Base-by-base conservation (phyloP, 371 early-diverging fungal genomes). In the Blastocladiella emersonii region DNA sequence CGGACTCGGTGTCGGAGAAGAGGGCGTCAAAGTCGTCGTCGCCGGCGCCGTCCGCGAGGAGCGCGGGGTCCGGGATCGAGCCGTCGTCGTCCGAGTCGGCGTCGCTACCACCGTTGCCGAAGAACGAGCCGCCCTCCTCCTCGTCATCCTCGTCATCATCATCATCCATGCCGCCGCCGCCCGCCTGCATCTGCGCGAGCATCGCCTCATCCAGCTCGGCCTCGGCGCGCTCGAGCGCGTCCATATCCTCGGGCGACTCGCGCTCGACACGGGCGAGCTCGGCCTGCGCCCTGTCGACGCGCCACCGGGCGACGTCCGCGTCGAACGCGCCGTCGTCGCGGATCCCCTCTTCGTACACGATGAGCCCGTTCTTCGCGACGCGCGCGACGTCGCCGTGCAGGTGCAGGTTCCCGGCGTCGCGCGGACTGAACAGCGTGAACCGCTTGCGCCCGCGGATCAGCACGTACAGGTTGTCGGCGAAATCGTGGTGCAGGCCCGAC, bases 401-500 rank as follows among this genome's bases (percentile, higher is more conserved):
- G 48, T 73, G 68, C 49, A 80, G 61, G 23, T 63, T n/a, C 32
- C 59, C 59, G 2, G 76, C 68, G 55, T 73, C 74, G 30, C 30
- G 19, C 5, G 79, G 79, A 3, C 71, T 49, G 56, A 75, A 75
- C 17, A 80, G 30, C 8, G 66, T 70, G 64, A 79, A 71, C 21
- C 51, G 44, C 56, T 78, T 78, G n/a, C 35, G 30, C 15, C 73
- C 73, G 41, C 3, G n/a, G 13, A 67, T n/a, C 25, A 80, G 70
- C 5, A 71, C 56, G 64, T 80, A 80, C n/a, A 80, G 62, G 63
- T 80, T 80, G 67, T 80, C 80, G 41, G 70, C 70, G 59, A 66
- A 77, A 56, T 80, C 80, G 64, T 77, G 76, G 63, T 80, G 80
- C 45, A 80, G 68, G 30, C 77, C 75, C 8, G 76, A 72, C 25